Evolutionary conservation across 768 basidiomycete species (phyloP).

Genomic region (Nidularia pulvinata): DNA sequence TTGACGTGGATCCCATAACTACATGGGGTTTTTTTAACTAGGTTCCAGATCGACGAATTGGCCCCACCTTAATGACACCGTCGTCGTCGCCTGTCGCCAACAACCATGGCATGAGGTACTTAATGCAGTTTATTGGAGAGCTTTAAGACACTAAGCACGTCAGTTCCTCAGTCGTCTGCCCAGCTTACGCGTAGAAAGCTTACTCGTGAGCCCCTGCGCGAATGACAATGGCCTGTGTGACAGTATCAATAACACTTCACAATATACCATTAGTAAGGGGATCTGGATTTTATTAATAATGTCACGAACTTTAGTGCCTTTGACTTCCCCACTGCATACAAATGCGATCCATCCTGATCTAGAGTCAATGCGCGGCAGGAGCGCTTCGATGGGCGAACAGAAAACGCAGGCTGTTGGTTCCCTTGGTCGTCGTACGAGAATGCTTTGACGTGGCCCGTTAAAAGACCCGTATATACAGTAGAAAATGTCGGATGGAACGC

Average conservation of each 20-base stretch:
- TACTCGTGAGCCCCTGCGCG: slow-evolving; percentile 67
- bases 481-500: slow-evolving; percentile 78
- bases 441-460: slow-evolving; percentile 84
- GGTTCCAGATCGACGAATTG: background rate
- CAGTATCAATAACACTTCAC: slow-evolving; percentile 68
- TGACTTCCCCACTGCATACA: slow-evolving; percentile 84
- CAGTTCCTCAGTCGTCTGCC: slow-evolving; percentile 18
- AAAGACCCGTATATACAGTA: slow-evolving; percentile 74
- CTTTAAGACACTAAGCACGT: slow-evolving; percentile 40
- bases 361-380: slow-evolving; percentile 79
- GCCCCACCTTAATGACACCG: slow-evolving; percentile 83
- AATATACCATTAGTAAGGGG: slow-evolving; percentile 9
- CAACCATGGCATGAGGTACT: slow-evolving; percentile 66
- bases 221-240: slow-evolving; percentile 50
- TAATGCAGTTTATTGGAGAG: slow-evolving; percentile 85
- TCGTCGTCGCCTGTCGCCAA: slow-evolving; percentile 92
- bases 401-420: slow-evolving; percentile 52
- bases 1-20: slow-evolving; percentile 92
- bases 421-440: slow-evolving; percentile 79
- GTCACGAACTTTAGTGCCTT: slow-evolving; percentile 73
- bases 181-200: slow-evolving; percentile 21
- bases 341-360: slow-evolving; percentile 61
- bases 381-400: slow-evolving; percentile 74
- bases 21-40: slow-evolving; percentile 1
- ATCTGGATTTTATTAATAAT: slow-evolving; percentile 1